Conservation (phyloP, 768 basidiomycete species). For the Myochromella boudieri region DNA sequence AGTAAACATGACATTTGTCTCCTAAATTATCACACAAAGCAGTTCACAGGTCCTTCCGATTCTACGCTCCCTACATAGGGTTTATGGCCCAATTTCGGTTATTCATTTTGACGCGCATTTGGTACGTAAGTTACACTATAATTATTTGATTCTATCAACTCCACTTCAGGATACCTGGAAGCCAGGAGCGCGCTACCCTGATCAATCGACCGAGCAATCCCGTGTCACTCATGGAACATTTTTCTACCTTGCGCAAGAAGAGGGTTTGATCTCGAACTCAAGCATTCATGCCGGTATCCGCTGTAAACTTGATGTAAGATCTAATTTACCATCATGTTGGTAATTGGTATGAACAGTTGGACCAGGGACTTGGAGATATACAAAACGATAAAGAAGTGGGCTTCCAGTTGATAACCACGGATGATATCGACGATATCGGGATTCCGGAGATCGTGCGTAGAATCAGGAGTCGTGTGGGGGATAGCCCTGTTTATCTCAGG, state of each 20-base stretch:
- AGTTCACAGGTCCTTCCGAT: constrained; percentile 67
- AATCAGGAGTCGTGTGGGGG: constrained; percentile 72
- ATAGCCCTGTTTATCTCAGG: constrained; percentile 77
- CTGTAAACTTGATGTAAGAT: constrained; percentile 60
- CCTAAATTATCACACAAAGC: constrained; percentile 30
- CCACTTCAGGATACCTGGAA: constrained; percentile 60
- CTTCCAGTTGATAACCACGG: constrained; percentile 76
- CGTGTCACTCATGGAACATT: constrained; percentile 84
- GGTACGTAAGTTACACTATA: constrained; percentile 20
- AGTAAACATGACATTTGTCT: constrained; percentile 19
- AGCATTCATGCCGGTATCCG: constrained; percentile 88
- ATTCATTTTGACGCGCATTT: constrained; percentile 79
- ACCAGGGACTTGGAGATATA: constrained; percentile 62
- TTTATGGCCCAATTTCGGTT: constrained; percentile 80
- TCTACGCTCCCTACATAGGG: constrained; percentile 71
- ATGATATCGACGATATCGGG: constrained; percentile 83
- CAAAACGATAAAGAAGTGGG: constrained; percentile 71
- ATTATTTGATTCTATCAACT: constrained; percentile 15
- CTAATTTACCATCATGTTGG: no score
- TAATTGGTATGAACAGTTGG: constrained; percentile 18
- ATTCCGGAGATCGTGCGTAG: constrained; percentile 64
- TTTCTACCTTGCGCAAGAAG: constrained; percentile 77
- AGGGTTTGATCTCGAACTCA: constrained; percentile 72
- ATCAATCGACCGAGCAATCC: constrained; percentile 59
- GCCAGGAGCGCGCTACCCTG: constrained; percentile 41